A percentile compares a stretch with the other conserved stretches of the same genome.
phyloP scores from a whole-genome alignment of 176 grass and related monocot species.

The Rhynchospora breviuscula region DNA sequence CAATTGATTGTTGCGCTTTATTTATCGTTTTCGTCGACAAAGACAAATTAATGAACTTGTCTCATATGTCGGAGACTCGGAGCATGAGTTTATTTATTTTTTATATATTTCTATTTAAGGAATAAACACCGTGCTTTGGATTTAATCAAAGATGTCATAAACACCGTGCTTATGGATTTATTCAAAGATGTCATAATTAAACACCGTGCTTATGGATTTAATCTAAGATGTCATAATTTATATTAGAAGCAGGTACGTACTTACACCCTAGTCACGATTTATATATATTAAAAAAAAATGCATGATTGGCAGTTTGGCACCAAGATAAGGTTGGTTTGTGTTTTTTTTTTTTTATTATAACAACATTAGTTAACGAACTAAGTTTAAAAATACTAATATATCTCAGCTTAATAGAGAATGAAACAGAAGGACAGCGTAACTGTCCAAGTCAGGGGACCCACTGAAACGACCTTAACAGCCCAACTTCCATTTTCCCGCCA shows the following conservation, averaged over 20 bases:
- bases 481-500: slow-evolving; percentile 25
- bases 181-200: not conserved
- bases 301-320: not conserved
- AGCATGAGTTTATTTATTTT: too few species aligned
- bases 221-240: not conserved
- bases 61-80: too few species aligned
- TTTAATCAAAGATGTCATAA: too few species aligned
- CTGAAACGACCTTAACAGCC: slow-evolving; percentile 18
- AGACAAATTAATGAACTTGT: not conserved
- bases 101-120: too few species aligned
- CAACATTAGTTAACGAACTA: not conserved
- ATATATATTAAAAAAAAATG: not conserved
- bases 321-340: not conserved
- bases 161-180: not conserved
- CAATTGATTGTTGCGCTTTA: not conserved
- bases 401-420: not conserved
- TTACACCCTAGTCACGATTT: not conserved
- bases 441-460: not conserved
- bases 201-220: not conserved
- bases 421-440: not conserved
- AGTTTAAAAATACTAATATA: not conserved
- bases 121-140: too few species aligned
- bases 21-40: not conserved
- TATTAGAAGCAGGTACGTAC: not conserved
- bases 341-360: not conserved